Evolutionary conservation across 2,329 filamentous ascomycete species (phyloP).

Genomic region (Trichoderma asperellum): DNA sequence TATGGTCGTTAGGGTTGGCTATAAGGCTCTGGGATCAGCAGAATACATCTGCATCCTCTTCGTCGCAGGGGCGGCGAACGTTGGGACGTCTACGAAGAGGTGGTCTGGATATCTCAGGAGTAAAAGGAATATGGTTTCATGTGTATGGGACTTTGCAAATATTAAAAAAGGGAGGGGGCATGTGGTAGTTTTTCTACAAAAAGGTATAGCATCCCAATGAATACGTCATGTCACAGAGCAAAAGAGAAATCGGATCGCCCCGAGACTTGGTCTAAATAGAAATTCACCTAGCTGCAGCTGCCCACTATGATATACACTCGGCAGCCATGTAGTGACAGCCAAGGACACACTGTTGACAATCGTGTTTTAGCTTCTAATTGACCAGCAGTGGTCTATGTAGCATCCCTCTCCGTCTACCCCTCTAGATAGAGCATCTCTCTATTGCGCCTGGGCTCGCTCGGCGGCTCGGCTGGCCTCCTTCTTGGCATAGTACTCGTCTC

Average conservation of each 20-base stretch:
- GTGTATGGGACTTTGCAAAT: background rate
- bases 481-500: conserved; percentile 63
- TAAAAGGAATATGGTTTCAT: background rate
- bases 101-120: background rate
- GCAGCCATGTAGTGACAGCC: conserved; percentile 10
- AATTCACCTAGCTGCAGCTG: conserved; percentile 19
- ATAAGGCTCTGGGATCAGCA: background rate
- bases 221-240: background rate
- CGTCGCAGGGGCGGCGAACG: background rate
- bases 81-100: background rate
- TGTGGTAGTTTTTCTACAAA: background rate
- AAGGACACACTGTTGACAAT: background rate
- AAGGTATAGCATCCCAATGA: background rate
- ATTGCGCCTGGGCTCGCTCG: conserved; percentile 38
- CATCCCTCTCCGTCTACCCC: conserved; percentile 13
- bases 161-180: background rate
- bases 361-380: conserved; percentile 1
- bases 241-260: conserved; percentile 14
- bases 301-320: conserved; percentile 4
- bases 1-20: background rate
- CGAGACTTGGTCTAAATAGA: conserved; percentile 20
- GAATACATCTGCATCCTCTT: background rate
- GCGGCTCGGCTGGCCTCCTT: conserved; percentile 60
- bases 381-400: background rate
- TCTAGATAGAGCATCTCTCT: background rate